Conservation (phyloP, 2,329 filamentous ascomycete genomes). For the Exophiala spinifera region DNA sequence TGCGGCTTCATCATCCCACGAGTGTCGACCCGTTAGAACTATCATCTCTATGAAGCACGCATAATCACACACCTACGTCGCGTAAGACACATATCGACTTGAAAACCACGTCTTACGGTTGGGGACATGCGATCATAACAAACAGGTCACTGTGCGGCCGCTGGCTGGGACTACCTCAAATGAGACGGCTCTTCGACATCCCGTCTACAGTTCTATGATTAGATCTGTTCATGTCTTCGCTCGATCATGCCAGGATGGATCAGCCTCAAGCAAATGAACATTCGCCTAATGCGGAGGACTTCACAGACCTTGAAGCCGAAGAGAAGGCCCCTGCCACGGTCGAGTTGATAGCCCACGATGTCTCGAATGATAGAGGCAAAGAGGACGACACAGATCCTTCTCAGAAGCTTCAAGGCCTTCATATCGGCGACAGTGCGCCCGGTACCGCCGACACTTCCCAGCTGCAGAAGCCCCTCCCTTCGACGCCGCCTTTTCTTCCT, state of each 20-base stretch:
- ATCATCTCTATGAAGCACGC: not conserved
- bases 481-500: slow-evolving; percentile 39
- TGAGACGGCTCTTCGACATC: not conserved
- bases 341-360: not conserved
- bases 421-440: slow-evolving; percentile 2
- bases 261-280: not conserved
- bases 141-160: not conserved
- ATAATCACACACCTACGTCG: no score
- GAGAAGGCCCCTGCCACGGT: not conserved
- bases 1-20: not conserved
- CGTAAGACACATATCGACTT: not conserved
- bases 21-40: not conserved
- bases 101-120: not conserved
- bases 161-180: not conserved
- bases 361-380: not conserved
- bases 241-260: slow-evolving; percentile 21
- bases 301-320: slow-evolving; percentile 14
- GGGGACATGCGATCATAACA: not conserved
- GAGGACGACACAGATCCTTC: not conserved
- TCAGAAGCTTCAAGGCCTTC: slow-evolving; percentile 9
- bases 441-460: slow-evolving; percentile 3
- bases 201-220: not conserved
- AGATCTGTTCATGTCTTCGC: slow-evolving; percentile 14
- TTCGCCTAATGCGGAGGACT: not conserved
- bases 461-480: slow-evolving; percentile 21